A percentile compares a stretch with the other conserved stretches of the same genome.
phyloP scores from a whole-genome alignment of 1,284 basidiomycete genomes.

The Somion occarium region DNA sequence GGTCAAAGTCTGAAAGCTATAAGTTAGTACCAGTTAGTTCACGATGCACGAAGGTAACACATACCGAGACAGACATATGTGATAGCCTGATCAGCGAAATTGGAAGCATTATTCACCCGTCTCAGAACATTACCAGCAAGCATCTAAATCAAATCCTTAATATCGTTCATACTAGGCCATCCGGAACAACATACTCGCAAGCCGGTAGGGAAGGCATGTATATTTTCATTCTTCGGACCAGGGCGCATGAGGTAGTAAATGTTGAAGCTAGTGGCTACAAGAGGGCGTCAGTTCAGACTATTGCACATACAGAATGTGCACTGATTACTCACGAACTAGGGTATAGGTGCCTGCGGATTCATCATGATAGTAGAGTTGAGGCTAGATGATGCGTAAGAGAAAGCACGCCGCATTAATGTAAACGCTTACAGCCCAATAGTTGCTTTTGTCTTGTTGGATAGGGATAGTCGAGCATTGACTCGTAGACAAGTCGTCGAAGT shows the following conservation, averaged over 20 bases:
- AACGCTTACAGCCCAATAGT: slow-evolving; percentile 13
- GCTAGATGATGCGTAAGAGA: slow-evolving; percentile 2
- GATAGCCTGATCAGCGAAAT: slow-evolving; percentile 12
- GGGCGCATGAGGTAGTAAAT: slow-evolving; percentile 12
- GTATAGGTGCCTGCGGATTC: slow-evolving; percentile 7
- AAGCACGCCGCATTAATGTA: not conserved
- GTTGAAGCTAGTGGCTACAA: slow-evolving; percentile 12
- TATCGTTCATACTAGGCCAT: not conserved
- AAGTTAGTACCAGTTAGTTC: not conserved
- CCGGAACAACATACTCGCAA: slow-evolving; percentile 6
- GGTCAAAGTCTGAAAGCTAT: slow-evolving; percentile 1
- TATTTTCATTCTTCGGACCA: slow-evolving; percentile 6
- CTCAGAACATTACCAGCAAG: slow-evolving; percentile 9
- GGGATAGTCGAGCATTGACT: slow-evolving; percentile 12
- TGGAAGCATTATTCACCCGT: slow-evolving; percentile 10
- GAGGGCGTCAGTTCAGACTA: not conserved
- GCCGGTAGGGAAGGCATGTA: slow-evolving; percentile 11
- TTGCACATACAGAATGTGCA: not conserved
- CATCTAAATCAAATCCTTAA: slow-evolving; percentile 9
- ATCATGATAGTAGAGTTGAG: slow-evolving; percentile 11
- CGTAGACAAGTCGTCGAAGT: slow-evolving; percentile 9
- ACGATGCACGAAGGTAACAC: not conserved
- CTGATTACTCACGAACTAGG: slow-evolving; percentile 7
- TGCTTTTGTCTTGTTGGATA: slow-evolving; percentile 12
- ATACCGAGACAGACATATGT: slow-evolving; percentile 11